phyloP scores from a whole-genome alignment of 352 stramenopile species.

The Phytophthora megakarya region DNA sequence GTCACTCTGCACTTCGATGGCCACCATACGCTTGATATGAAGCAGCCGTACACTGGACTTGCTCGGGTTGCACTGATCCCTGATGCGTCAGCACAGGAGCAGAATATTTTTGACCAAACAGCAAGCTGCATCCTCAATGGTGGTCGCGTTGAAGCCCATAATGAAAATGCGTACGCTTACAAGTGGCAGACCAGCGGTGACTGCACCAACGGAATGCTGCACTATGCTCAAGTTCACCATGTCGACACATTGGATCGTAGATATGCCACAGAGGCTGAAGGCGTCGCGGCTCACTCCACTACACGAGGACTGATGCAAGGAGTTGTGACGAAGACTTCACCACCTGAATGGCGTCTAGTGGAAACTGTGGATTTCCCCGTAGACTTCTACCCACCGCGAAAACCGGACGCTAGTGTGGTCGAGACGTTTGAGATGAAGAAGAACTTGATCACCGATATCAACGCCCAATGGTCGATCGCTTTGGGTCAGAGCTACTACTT shows the following conservation, averaged over 20 bases:
- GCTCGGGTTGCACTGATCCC: conserved; percentile 45
- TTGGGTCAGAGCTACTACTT: conserved; percentile 59
- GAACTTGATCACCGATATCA: conserved; percentile 44
- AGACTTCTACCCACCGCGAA: conserved; percentile 55
- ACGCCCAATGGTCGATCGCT: conserved; percentile 44
- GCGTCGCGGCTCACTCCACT: conserved; percentile 45
- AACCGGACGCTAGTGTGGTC: conserved; percentile 34
- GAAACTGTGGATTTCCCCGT: conserved; percentile 48
- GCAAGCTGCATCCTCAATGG: conserved; percentile 52
- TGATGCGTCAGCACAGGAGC: conserved; percentile 37
- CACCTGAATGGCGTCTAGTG: conserved; percentile 52
- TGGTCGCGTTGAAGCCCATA: conserved; percentile 46
- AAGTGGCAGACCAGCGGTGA: conserved; percentile 62
- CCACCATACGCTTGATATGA: conserved; percentile 40
- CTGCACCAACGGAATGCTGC: conserved; percentile 60
- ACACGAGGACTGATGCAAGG: conserved; percentile 64
- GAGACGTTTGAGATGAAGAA: conserved; percentile 44
- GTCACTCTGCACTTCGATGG: conserved; percentile 46
- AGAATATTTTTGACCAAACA: conserved; percentile 45
- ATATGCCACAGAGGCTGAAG: conserved; percentile 40
- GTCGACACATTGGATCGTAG: conserved; percentile 56
- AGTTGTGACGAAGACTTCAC: conserved; percentile 49
- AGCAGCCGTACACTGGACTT: conserved; percentile 38
- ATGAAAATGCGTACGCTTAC: conserved; percentile 56
- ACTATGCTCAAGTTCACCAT: conserved; percentile 69